Evolutionary conservation across 78 protist species (phyloP).

Genomic region (Dictyostelium citrinum): DNA sequence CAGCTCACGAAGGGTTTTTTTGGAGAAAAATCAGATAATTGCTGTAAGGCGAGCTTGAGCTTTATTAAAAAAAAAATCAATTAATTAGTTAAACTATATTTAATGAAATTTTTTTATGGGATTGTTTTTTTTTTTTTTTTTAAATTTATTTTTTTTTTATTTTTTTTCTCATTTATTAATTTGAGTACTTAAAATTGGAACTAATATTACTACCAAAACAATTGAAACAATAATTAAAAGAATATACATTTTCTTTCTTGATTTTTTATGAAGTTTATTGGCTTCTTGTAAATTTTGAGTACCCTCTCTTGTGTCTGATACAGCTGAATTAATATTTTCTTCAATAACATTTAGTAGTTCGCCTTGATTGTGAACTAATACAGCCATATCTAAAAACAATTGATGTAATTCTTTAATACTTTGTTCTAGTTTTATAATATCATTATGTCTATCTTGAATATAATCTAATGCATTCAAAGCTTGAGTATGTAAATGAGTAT

Average conservation of each 20-base stretch:
- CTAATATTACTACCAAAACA: conserved; percentile 46
- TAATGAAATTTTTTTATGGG: neutral
- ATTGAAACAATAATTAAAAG: conserved; percentile 47
- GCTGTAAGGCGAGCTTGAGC: neutral
- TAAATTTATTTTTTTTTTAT: no score
- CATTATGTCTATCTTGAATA: conserved; percentile 86
- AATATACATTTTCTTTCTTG: conserved; percentile 72
- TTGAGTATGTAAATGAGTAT: conserved; percentile 64
- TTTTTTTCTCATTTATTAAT: neutral
- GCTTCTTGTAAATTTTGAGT: conserved; percentile 85
- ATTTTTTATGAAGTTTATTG: conserved; percentile 43
- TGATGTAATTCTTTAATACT: conserved; percentile 89
- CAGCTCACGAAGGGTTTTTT: neutral
- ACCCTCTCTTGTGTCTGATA: conserved; percentile 78
- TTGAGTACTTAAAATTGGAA: conserved; percentile 15
- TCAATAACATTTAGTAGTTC: conserved; percentile 87
- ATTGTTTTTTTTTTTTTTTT: no score
- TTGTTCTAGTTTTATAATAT: conserved; percentile 82
- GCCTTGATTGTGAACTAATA: conserved; percentile 87
- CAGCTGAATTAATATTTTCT: conserved; percentile 69
- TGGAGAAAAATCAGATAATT: neutral
- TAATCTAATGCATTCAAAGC: conserved; percentile 80
- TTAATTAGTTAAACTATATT: no score
- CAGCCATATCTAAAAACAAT: conserved; percentile 89
- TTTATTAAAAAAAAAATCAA: no score